Conservation (phyloP, 768 basidiomycete genomes). For the Lactifluus subvellereus region DNA sequence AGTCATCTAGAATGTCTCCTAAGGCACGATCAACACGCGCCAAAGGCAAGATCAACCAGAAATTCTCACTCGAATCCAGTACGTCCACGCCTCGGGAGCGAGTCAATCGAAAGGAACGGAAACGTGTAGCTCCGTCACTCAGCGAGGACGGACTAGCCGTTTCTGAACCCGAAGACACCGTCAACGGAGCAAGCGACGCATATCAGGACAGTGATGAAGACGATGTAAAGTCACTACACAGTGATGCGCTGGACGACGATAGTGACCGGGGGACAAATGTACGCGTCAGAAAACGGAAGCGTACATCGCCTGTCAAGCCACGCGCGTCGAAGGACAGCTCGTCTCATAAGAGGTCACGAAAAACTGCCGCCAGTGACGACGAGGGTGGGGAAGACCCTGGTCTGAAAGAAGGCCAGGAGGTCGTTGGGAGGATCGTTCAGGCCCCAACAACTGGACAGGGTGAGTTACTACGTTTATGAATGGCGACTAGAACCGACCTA, state of each 20-base stretch:
- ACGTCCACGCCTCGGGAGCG: neutral
- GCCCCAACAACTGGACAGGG: slow-evolving; percentile 83
- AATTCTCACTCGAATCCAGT: neutral
- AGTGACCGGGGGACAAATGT: slow-evolving; percentile 39
- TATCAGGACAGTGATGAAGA: slow-evolving; percentile 27
- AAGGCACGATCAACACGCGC: slow-evolving; percentile 17
- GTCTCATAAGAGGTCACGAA: slow-evolving; percentile 23
- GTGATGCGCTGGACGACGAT: slow-evolving; percentile 36
- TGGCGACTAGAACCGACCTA: neutral
- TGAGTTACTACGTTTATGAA: slow-evolving; percentile 30
- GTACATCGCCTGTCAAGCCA: slow-evolving; percentile 18
- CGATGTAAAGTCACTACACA: slow-evolving; percentile 31
- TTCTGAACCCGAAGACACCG: slow-evolving; percentile 13
- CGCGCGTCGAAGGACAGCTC: slow-evolving; percentile 19
- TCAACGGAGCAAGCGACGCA: slow-evolving; percentile 6
- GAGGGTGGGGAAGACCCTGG: slow-evolving; percentile 37
- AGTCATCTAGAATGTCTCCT: slow-evolving; percentile 6
- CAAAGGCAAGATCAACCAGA: neutral
- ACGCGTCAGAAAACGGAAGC: slow-evolving; percentile 29
- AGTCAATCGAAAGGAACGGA: neutral
- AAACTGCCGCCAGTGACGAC: slow-evolving; percentile 33
- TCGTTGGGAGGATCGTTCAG: slow-evolving; percentile 71
- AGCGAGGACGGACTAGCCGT: neutral
- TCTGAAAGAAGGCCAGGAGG: slow-evolving; percentile 57
- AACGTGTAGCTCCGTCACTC: neutral